Evolutionary conservation across 1,284 basidiomycete genomes (phyloP).

Genomic region (Caloboletus firmus): DNA sequence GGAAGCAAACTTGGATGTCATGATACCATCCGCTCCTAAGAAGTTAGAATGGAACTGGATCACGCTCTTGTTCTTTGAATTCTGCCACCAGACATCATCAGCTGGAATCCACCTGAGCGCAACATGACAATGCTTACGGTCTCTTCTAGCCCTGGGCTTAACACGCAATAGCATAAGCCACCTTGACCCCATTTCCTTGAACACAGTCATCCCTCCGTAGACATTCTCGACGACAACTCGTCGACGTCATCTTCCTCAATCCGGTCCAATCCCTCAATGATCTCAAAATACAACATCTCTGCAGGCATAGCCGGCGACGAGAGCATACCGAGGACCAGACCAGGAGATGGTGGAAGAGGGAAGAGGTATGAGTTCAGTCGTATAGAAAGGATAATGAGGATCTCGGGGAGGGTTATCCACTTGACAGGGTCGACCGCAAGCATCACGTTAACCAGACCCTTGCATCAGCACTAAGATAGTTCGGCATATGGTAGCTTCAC

Average conservation of each 20-base stretch:
- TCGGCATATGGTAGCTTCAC: slow-evolving; percentile 82
- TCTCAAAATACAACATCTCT: slow-evolving; percentile 67
- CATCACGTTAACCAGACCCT: slow-evolving; percentile 80
- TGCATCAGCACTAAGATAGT: slow-evolving; percentile 77
- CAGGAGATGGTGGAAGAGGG: slow-evolving; percentile 78
- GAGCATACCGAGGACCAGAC: slow-evolving; percentile 70
- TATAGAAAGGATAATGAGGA: slow-evolving; percentile 88
- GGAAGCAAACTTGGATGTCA: too few relatives aligned
- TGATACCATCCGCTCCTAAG: too few relatives aligned
- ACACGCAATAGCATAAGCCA: slow-evolving; percentile 93
- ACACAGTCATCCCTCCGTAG: slow-evolving; percentile 77
- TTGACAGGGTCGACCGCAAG: slow-evolving; percentile 90
- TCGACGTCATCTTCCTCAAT: slow-evolving; percentile 90
- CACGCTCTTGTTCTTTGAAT: slow-evolving; percentile 79
- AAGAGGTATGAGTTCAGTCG: slow-evolving; percentile 79
- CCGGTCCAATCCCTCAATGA: slow-evolving; percentile 80
- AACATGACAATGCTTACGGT: slow-evolving; percentile 50
- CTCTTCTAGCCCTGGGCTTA: slow-evolving; percentile 83
- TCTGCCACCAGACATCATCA: slow-evolving; percentile 56
- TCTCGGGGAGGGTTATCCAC: slow-evolving; percentile 88
- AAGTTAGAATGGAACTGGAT: too few relatives aligned
- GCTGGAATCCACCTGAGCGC: not conserved
- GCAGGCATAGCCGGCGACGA: slow-evolving; percentile 67
- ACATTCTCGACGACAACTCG: too few relatives aligned
- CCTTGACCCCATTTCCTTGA: slow-evolving; percentile 92